These are phyloP conservation scores for Saccharomycopsis selenospora DNA, from an alignment of 805 yeast genomes.

Conservation along the genomic window DNA sequence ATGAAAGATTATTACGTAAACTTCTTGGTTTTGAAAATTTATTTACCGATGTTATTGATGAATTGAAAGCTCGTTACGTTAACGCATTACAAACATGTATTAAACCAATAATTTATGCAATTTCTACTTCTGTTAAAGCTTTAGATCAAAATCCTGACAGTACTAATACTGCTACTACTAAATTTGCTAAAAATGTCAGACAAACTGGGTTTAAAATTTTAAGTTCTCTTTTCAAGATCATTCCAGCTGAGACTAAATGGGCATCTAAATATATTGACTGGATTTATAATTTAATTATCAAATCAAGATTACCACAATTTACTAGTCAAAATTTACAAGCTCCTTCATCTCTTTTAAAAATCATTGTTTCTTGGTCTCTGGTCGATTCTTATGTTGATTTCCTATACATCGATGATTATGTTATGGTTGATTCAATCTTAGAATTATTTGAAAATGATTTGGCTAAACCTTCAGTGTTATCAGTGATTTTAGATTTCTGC, in stretches of 20 bases:
- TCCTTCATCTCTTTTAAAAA: constrained; percentile 66
- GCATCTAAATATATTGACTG: constrained; percentile 33
- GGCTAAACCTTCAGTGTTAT: constrained; percentile 62
- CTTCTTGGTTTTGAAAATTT: constrained; percentile 61
- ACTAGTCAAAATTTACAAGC: constrained; percentile 75
- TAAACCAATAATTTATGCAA: constrained; percentile 49
- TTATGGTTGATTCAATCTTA: constrained; percentile 50
- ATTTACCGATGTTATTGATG: constrained; percentile 45
- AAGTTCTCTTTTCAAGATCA: constrained; percentile 43
- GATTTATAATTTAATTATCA: constrained; percentile 48
- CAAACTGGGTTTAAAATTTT: constrained; percentile 63
- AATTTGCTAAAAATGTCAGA: constrained; percentile 49
- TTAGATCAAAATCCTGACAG: constrained; percentile 25
- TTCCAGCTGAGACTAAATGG: constrained; percentile 41
- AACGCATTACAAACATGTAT: constrained; percentile 43
- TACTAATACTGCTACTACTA: constrained; percentile 25
- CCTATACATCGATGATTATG: constrained; percentile 47
- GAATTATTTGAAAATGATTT: constrained; percentile 43
- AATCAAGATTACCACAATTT: constrained; percentile 61
- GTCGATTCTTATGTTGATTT: constrained; percentile 41
- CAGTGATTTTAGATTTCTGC: constrained; percentile 48
- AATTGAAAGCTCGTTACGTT: constrained; percentile 52
- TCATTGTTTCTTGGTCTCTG: constrained; percentile 55
- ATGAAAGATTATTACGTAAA: constrained; percentile 36
- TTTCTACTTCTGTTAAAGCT: constrained; percentile 45